Evolutionary conservation across 2,329 filamentous ascomycete genomes (phyloP), one percentile per base, ranked within the genome.

Genomic region (Gyromitra esculenta): DNA sequence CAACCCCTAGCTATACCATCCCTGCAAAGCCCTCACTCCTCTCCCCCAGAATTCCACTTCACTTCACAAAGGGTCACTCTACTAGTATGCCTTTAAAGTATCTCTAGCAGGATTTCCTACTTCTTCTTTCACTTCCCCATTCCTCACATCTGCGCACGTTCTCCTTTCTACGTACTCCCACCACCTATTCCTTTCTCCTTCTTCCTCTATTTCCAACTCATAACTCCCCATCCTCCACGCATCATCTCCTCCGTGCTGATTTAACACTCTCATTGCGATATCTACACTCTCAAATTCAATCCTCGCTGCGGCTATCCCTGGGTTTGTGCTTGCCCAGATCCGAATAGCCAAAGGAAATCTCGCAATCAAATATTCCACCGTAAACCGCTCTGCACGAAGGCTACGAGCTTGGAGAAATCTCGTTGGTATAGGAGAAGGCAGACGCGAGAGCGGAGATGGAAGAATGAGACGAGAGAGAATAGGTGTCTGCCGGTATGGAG

Each of bases 221-320:
- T 60, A 69, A n/a, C 66, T 69, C 41, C 54, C 54, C 66, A 69
- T 69, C 54, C 25, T 60, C 66, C 66, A 69, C 11, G 66, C 54
- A 6, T 69, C 54, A 5, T 50, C 37, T 1, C 54, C 65, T 59
- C 65, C 54, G 60, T 69, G 54, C 41, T 69, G 66, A 15, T 48
- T 25, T 4, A 69, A 5, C 11, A 69, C 66, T 21, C 18, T 69
- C 31, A 6, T 8, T n/a, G 66, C 66, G 50, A 69, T 43, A 60
- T 41, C 54, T 6, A 60, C 54, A 50, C 66, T 60, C 31, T 69
- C 66, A 50, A 69, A 69, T 54, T 69, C 66, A n/a, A 69, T 39
- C 41, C 66, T 57, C 6, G 66, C 66, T 5, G 66, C 66, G 9
- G 60, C 43, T 69, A 69, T 60, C 18, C 66, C 66, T 9, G 54